Evolutionary conservation across 2,329 filamentous ascomycete species (phyloP).

Genomic region (Venturia nashicola): DNA sequence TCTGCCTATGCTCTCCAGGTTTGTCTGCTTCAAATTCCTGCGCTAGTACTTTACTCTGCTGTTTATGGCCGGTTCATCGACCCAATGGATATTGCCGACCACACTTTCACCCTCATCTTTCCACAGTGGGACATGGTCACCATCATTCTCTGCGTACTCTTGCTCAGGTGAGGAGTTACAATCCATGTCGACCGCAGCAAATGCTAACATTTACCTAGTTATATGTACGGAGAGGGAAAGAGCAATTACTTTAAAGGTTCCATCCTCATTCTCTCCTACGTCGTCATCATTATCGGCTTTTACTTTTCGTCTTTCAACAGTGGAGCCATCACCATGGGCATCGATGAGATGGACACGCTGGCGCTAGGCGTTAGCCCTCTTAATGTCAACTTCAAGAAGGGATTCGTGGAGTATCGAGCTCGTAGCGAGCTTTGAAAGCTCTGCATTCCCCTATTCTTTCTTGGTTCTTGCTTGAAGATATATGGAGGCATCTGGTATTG

Average conservation of each 20-base stretch:
- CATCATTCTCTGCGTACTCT: slow-evolving; percentile 5
- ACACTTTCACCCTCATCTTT: slow-evolving; percentile 50
- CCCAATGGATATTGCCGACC: slow-evolving; percentile 40
- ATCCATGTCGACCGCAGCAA: slow-evolving; percentile 30
- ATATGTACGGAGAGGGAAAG: slow-evolving; percentile 97
- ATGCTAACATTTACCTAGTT: slow-evolving; percentile 83
- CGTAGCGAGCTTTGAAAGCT: not conserved
- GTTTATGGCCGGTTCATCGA: slow-evolving; percentile 49
- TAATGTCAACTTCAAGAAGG: not conserved
- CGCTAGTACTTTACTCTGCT: slow-evolving; percentile 82
- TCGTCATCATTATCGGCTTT: slow-evolving; percentile 86
- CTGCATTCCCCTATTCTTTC: not conserved
- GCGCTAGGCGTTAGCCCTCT: slow-evolving; percentile 7
- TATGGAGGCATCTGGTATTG: not conserved
- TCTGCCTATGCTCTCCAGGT: slow-evolving; percentile 95
- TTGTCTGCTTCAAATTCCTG: slow-evolving; percentile 86
- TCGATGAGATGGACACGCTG: slow-evolving; percentile 34
- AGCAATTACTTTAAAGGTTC: slow-evolving; percentile 99
- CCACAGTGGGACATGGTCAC: not conserved
- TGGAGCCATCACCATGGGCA: not conserved
- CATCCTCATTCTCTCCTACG: slow-evolving; percentile 82
- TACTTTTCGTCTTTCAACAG: slow-evolving; percentile 58
- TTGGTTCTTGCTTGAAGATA: not conserved
- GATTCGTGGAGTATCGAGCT: not conserved
- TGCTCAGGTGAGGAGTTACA: slow-evolving; percentile 6